phyloP scores from a whole-genome alignment of 352 stramenopile genomes.

The Globisporangium ultimum region DNA sequence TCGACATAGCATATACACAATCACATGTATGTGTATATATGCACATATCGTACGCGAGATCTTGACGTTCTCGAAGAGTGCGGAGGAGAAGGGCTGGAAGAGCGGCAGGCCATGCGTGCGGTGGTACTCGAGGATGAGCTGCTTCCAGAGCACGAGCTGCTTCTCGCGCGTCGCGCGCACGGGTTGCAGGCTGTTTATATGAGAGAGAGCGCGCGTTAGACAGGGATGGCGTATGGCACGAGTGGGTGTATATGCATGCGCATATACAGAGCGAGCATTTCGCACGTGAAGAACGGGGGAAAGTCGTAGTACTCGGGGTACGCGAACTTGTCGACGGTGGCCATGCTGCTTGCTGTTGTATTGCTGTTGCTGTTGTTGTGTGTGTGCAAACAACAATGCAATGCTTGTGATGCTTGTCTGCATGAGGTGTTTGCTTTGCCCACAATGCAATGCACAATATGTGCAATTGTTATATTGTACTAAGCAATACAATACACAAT shows the following conservation, averaged over 20 bases:
- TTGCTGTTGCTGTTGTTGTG: too few species aligned
- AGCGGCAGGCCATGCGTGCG: constrained; percentile 64
- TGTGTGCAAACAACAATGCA: too few species aligned
- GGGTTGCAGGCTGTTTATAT: constrained; percentile 51
- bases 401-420: too few species aligned
- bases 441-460: neutral
- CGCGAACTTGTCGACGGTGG: constrained; percentile 65
- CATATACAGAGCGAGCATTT: neutral
- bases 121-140: constrained; percentile 84
- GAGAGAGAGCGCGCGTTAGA: too few species aligned
- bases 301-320: constrained; percentile 89
- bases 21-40: neutral
- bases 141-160: constrained; percentile 84
- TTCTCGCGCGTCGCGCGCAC: constrained; percentile 83
- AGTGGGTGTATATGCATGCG: neutral
- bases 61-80: constrained; percentile 82
- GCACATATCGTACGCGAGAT: constrained; percentile 52
- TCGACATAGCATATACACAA: neutral
- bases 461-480: neutral
- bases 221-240: neutral
- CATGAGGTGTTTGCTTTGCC: neutral
- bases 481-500: too few species aligned
- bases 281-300: constrained; percentile 82
- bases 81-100: constrained; percentile 62
- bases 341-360: constrained; percentile 1